Conservation (phyloP, 2,329 filamentous ascomycete species). For the Tetracladium maxilliforme region DNA sequence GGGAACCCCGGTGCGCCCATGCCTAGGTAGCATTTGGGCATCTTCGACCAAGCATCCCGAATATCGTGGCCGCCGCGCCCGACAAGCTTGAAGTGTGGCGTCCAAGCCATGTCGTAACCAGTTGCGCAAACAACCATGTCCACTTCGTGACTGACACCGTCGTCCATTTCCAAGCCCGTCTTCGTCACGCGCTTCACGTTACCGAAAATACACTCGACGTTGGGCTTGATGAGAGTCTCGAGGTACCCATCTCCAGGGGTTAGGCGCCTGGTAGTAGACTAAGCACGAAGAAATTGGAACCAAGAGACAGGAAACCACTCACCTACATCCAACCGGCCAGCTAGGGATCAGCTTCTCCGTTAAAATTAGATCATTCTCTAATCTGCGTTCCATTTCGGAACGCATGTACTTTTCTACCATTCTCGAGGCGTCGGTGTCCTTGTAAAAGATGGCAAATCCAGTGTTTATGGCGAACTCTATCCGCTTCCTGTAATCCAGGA, state of each 20-base stretch:
- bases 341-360: no score
- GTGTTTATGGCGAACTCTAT: conserved; percentile 13
- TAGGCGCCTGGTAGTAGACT: no score
- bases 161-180: conserved; percentile 1
- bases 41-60: conserved; percentile 1
- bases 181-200: background rate
- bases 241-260: conserved; percentile 10
- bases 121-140: conserved; percentile 7
- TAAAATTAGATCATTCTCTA: no score
- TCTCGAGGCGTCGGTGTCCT: no score
- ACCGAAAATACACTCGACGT: conserved; percentile 1
- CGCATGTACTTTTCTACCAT: conserved; percentile 8
- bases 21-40: conserved; percentile 2
- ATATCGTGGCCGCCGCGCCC: background rate
- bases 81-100: background rate
- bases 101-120: conserved; percentile 1
- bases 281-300: no score
- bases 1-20: no score
- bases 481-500: conserved; percentile 12
- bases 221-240: conserved; percentile 3
- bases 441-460: no score
- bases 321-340: no score
- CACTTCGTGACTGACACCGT: conserved; percentile 6
- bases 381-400: conserved; percentile 2
- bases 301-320: no score